Conservation (phyloP, 495 filamentous ascomycete genomes). For the Xylaria bambusicola region DNA sequence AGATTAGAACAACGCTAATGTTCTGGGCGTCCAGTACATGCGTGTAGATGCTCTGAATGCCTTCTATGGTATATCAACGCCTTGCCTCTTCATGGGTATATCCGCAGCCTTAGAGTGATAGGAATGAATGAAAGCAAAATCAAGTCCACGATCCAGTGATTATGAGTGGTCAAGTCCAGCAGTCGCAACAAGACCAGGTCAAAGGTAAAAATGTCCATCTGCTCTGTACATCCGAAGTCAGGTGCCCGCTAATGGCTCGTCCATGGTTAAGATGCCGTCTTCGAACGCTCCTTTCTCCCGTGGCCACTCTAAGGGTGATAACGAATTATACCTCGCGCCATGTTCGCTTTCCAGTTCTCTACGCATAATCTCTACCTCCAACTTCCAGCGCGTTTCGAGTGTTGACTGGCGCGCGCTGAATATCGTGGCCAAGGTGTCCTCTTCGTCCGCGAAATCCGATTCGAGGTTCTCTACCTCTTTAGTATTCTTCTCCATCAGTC, state of each 20-base stretch:
- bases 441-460: slow-evolving; percentile 56
- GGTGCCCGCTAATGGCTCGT: slow-evolving; percentile 19
- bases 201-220: not conserved
- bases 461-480: slow-evolving; percentile 60
- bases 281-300: slow-evolving; percentile 25
- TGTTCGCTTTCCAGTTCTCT: slow-evolving; percentile 57
- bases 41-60: slow-evolving; percentile 8
- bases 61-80: slow-evolving; percentile 10
- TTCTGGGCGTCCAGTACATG: slow-evolving; percentile 1
- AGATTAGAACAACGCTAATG: slow-evolving; percentile 1
- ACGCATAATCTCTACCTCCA: slow-evolving; percentile 65
- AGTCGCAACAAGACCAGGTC: not conserved
- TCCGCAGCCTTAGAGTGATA: slow-evolving; percentile 7
- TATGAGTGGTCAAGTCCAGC: not conserved
- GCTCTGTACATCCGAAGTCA: not conserved
- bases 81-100: slow-evolving; percentile 14
- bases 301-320: slow-evolving; percentile 50
- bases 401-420: slow-evolving; percentile 54
- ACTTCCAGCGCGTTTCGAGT: slow-evolving; percentile 59
- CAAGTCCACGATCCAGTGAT: not conserved
- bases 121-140: slow-evolving; percentile 8
- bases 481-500: slow-evolving; percentile 52
- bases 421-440: slow-evolving; percentile 46
- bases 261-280: slow-evolving; percentile 22
- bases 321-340: slow-evolving; percentile 50